Evolutionary conservation across 2,329 filamentous ascomycete genomes (phyloP).

Genomic region (Dactylellina parvicollis): DNA sequence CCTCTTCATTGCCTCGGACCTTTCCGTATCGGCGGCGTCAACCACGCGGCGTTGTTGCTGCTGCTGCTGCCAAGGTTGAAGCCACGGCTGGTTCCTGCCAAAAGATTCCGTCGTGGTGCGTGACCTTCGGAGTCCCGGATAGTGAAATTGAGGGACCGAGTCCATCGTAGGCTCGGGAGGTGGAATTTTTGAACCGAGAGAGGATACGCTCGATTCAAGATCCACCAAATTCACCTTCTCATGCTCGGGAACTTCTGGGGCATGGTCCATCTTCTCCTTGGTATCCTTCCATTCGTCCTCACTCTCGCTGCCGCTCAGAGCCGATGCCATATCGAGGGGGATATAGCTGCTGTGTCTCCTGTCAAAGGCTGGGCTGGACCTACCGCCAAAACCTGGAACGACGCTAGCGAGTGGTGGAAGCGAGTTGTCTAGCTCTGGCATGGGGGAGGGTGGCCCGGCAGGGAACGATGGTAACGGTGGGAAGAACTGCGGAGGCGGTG

Average conservation of each 20-base stretch:
- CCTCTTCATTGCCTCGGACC: slow-evolving; percentile 55
- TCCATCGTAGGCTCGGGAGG: slow-evolving; percentile 18
- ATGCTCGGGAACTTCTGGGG: slow-evolving; percentile 39
- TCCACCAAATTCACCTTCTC: slow-evolving; percentile 55
- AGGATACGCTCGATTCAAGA: slow-evolving; percentile 46
- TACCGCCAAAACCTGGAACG: slow-evolving; percentile 23
- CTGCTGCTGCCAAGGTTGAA: slow-evolving; percentile 35
- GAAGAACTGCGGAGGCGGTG: slow-evolving; percentile 49
- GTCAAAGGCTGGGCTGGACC: slow-evolving; percentile 5
- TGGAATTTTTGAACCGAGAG: slow-evolving; percentile 16
- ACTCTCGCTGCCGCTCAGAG: slow-evolving; percentile 40
- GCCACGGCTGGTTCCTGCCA: slow-evolving; percentile 46
- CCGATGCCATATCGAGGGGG: slow-evolving; percentile 13
- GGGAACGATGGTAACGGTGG: slow-evolving; percentile 45
- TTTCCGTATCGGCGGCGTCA: slow-evolving; percentile 28
- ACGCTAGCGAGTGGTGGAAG: slow-evolving; percentile 45
- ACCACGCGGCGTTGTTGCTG: slow-evolving; percentile 15
- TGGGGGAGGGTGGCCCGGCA: slow-evolving; percentile 20
- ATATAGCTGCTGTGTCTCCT: slow-evolving; percentile 48
- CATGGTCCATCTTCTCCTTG: slow-evolving; percentile 54
- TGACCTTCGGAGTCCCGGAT: slow-evolving; percentile 39
- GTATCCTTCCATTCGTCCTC: slow-evolving; percentile 52
- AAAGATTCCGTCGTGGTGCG: slow-evolving; percentile 47
- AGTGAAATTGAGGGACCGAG: slow-evolving; percentile 28
- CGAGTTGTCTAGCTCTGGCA: slow-evolving; percentile 28